Evolutionary conservation across 1,284 basidiomycete species (phyloP).

Genomic region (Apiotrichum siamense): DNA sequence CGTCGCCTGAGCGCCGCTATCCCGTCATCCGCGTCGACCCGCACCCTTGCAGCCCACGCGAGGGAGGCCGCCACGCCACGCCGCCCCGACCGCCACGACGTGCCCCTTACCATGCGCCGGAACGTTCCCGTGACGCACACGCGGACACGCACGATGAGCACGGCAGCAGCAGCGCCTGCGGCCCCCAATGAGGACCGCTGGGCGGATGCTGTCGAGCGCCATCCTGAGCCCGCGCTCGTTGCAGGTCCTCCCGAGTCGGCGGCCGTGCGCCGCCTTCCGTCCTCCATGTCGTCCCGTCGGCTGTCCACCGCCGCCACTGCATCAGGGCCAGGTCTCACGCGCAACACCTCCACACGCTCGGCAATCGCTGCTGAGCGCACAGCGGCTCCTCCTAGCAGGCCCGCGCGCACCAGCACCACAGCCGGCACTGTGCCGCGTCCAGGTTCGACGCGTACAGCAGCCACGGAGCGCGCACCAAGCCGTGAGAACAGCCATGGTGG

Average conservation of each 20-base stretch:
- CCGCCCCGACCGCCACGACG: constrained; percentile 7
- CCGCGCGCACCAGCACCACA: neutral
- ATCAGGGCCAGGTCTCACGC: neutral
- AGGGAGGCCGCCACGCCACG: neutral
- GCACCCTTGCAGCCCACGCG: neutral
- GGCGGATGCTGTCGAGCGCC: constrained; percentile 13
- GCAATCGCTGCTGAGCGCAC: neutral
- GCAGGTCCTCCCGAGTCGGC: neutral
- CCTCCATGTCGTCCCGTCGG: neutral
- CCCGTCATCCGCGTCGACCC: constrained; percentile 1
- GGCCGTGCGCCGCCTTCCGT: neutral
- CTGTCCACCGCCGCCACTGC: neutral
- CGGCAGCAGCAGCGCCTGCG: neutral
- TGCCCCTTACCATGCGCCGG: constrained; percentile 10
- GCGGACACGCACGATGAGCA: neutral
- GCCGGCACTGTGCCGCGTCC: neutral
- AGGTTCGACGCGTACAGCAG: neutral
- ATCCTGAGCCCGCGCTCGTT: neutral
- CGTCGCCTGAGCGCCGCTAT: neutral
- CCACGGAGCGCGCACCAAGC: neutral
- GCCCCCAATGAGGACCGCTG: constrained; percentile 5
- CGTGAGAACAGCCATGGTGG: neutral
- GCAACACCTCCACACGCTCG: neutral
- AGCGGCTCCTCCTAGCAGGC: neutral
- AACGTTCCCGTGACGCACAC: neutral